A percentile compares a stretch with the other conserved stretches of the same genome.
Evolutionary conservation across 2,329 filamentous ascomycete genomes (phyloP).

Genomic region (Dothistroma septosporum): DNA sequence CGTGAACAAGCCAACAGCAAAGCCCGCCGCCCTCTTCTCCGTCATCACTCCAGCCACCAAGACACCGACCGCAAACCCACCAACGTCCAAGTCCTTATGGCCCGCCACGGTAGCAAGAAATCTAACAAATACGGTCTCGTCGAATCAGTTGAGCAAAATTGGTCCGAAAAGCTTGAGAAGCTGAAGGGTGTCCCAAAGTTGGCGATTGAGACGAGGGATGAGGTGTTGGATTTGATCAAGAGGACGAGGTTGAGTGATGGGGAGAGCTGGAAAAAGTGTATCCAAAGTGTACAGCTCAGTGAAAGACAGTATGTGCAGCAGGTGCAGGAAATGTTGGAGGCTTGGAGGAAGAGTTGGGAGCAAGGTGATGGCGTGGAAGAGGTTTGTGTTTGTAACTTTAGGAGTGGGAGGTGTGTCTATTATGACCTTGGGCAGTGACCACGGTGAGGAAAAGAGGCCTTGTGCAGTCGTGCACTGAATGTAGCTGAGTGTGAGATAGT

Average conservation of each 20-base stretch:
- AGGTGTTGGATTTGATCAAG: slow-evolving; percentile 71
- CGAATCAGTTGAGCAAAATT: slow-evolving; percentile 62
- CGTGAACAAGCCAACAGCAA: slow-evolving; percentile 64
- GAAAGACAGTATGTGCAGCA: slow-evolving; percentile 81
- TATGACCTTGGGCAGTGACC: slow-evolving; percentile 63
- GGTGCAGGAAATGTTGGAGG: slow-evolving; percentile 68
- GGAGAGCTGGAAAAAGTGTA: slow-evolving; percentile 77
- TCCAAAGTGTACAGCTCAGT: slow-evolving; percentile 69
- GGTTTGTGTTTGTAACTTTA: slow-evolving; percentile 88
- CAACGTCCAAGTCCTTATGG: slow-evolving; percentile 79
- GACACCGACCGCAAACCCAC: slow-evolving; percentile 50
- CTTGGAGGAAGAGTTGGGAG: slow-evolving; percentile 57
- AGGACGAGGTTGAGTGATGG: slow-evolving; percentile 71
- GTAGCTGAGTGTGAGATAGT: too few species aligned
- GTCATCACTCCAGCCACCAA: slow-evolving; percentile 39
- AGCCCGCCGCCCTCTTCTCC: slow-evolving; percentile 36
- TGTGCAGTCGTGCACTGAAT: not conserved
- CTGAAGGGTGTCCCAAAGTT: slow-evolving; percentile 76
- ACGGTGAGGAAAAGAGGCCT: not conserved
- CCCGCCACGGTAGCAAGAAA: slow-evolving; percentile 83
- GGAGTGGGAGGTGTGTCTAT: slow-evolving; percentile 76
- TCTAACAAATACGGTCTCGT: slow-evolving; percentile 83
- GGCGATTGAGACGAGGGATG: slow-evolving; percentile 83
- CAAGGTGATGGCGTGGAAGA: slow-evolving; percentile 56
- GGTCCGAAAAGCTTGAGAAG: slow-evolving; percentile 61